Evolutionary conservation across 139 green algal species (phyloP).

Genomic region (Marvania coccoides): DNA sequence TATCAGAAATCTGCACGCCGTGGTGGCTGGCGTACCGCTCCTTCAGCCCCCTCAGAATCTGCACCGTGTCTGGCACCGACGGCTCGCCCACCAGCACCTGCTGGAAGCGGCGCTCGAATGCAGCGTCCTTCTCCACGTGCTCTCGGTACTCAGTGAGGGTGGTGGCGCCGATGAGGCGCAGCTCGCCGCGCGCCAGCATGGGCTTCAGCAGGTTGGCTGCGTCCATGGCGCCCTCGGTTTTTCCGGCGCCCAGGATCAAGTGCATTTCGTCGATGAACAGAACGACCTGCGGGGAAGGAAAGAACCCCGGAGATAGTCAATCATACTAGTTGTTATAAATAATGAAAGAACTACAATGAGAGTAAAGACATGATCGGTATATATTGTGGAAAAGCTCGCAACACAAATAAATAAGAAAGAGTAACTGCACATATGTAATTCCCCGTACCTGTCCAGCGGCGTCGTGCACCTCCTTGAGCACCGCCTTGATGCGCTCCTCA

Average conservation of each 20-base stretch:
- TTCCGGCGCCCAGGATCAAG: conserved; percentile 60
- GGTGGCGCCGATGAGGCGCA: conserved; percentile 91
- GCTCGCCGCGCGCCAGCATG: conserved; percentile 89
- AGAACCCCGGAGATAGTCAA: neutral
- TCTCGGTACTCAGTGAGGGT: conserved; percentile 86
- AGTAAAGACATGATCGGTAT: no score
- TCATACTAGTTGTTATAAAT: no score
- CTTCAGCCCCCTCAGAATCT: conserved; percentile 87
- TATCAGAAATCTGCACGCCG: conserved; percentile 66
- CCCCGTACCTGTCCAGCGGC: conserved; percentile 31
- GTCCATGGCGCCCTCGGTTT: conserved; percentile 80
- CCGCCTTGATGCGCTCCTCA: conserved; percentile 87
- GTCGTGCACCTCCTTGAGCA: conserved; percentile 70
- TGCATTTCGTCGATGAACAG: conserved; percentile 97
- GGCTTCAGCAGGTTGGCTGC: conserved; percentile 96
- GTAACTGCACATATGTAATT: no score
- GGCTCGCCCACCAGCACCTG: conserved; percentile 79
- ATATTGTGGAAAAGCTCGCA: no score
- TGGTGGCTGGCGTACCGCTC: conserved; percentile 78
- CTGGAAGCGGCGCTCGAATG: conserved; percentile 88
- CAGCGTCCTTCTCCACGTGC: conserved; percentile 92
- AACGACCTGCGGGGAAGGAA: conserved; percentile 43
- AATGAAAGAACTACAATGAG: no score
- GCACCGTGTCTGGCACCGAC: conserved; percentile 79
- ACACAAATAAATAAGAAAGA: no score